Percentiles rank a stretch among this genome's conserved stretches.
These are phyloP conservation scores for Cnidoscolus chayamansa DNA, from an alignment of 441 rosid species.

Conservation along the genomic window DNA sequence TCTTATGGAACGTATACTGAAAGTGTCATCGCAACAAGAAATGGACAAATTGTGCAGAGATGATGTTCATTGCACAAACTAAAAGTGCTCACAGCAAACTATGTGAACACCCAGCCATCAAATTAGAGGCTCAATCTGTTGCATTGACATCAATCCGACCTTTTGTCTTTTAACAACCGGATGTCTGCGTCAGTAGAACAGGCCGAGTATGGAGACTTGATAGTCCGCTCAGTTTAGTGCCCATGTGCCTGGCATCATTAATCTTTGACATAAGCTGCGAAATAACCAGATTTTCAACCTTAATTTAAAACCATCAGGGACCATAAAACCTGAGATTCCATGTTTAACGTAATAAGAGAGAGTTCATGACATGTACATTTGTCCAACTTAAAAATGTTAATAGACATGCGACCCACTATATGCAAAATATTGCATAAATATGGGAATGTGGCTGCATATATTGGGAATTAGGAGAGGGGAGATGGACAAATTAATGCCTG, in stretches of 20 bases:
- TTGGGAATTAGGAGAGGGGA: constrained; percentile 23
- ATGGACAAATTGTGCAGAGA: too few species aligned
- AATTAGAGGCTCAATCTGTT: neutral
- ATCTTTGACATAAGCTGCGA: constrained; percentile 80
- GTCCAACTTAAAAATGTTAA: constrained; percentile 63
- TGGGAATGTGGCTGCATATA: too few species aligned
- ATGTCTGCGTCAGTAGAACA: too few species aligned
- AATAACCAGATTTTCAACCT: constrained; percentile 1
- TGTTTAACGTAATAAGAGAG: neutral
- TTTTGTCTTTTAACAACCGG: neutral
- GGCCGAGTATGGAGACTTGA: neutral
- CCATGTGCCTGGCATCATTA: constrained; percentile 43
- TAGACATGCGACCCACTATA: constrained; percentile 62
- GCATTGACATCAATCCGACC: neutral
- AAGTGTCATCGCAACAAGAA: too few species aligned
- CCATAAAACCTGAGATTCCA: neutral
- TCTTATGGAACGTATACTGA: too few species aligned
- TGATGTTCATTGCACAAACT: too few species aligned
- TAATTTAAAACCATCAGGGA: too few species aligned
- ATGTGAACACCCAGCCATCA: too few species aligned
- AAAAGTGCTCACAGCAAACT: too few species aligned
- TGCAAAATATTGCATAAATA: constrained; percentile 18
- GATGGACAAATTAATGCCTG: constrained; percentile 69
- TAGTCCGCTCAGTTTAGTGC: constrained; percentile 13
- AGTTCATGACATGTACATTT: constrained; percentile 46